Evolutionary conservation across 2,329 filamentous ascomycete genomes (phyloP).

Genomic region (Aspergillus sojae): DNA sequence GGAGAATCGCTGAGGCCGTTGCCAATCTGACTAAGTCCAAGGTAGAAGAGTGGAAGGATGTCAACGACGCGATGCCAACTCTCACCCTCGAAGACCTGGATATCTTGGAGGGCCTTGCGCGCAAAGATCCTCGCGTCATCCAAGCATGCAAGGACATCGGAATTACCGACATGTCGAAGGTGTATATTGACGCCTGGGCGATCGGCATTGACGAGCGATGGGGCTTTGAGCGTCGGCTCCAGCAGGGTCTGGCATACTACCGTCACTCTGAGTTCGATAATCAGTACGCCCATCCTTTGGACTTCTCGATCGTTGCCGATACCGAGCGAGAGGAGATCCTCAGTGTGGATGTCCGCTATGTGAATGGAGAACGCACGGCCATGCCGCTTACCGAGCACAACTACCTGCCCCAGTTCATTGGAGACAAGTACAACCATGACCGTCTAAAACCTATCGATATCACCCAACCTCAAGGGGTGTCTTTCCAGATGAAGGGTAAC

Average conservation of each 20-base stretch:
- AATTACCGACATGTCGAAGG: constrained; percentile 39
- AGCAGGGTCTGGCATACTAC: constrained; percentile 39
- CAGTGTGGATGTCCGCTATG: constrained; percentile 24
- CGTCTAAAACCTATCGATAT: constrained; percentile 26
- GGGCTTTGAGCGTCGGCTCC: constrained; percentile 36
- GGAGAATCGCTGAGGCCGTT: not conserved
- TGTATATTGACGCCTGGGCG: constrained; percentile 40
- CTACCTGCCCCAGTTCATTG: constrained; percentile 8
- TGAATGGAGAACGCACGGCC: constrained; percentile 3
- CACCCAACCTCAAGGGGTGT: constrained; percentile 32
- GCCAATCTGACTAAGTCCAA: not conserved
- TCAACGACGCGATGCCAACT: not conserved
- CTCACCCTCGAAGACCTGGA: constrained; percentile 1
- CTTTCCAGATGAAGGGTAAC: constrained; percentile 33
- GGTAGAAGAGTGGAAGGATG: constrained; percentile 1
- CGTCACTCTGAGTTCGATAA: constrained; percentile 33
- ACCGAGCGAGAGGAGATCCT: constrained; percentile 33
- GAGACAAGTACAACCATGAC: not conserved
- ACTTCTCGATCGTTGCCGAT: constrained; percentile 31
- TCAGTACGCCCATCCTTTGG: constrained; percentile 35
- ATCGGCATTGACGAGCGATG: constrained; percentile 41
- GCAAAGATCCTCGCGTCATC: constrained; percentile 38
- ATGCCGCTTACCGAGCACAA: not conserved
- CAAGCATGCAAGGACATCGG: constrained; percentile 38
- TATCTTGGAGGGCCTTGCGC: constrained; percentile 22